Evolutionary conservation across 306 rosid species (phyloP).

Genomic region (Adenanthera pavonina): DNA sequence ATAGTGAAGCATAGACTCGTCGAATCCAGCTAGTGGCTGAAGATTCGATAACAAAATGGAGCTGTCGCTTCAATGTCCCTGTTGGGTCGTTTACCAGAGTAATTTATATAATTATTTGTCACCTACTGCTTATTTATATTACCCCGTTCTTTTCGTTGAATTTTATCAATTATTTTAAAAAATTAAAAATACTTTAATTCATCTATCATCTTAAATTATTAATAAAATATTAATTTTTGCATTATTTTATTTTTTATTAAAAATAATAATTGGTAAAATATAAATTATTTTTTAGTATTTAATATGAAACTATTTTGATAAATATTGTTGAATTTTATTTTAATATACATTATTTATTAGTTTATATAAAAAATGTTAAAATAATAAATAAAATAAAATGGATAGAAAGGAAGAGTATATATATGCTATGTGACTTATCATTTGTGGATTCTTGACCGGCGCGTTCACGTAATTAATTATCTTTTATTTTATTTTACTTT

Average conservation of each 20-base stretch:
- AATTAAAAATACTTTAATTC: too few relatives aligned
- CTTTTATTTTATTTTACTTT: neutral
- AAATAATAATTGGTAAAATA: too few relatives aligned
- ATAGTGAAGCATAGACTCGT: neutral
- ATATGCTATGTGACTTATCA: conserved; percentile 15
- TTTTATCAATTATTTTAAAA: neutral
- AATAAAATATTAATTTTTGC: too few relatives aligned
- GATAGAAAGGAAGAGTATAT: neutral
- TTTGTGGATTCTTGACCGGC: conserved; percentile 29
- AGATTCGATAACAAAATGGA: neutral
- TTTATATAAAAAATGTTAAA: too few relatives aligned
- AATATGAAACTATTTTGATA: too few relatives aligned
- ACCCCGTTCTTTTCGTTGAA: neutral
- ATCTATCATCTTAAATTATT: too few relatives aligned
- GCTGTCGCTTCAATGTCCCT: neutral
- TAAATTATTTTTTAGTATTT: too few relatives aligned
- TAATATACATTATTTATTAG: too few relatives aligned
- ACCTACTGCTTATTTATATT: neutral
- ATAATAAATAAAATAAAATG: too few relatives aligned
- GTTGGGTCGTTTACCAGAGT: neutral
- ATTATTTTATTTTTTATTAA: too few relatives aligned
- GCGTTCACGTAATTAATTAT: conserved; percentile 29
- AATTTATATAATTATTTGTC: neutral
- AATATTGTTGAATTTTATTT: too few relatives aligned
- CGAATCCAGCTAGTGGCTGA: neutral